Percentiles rank a stretch among this genome's conserved stretches.
Conservation (phyloP, 768 basidiomycete genomes). For the Russula vinacea region DNA sequence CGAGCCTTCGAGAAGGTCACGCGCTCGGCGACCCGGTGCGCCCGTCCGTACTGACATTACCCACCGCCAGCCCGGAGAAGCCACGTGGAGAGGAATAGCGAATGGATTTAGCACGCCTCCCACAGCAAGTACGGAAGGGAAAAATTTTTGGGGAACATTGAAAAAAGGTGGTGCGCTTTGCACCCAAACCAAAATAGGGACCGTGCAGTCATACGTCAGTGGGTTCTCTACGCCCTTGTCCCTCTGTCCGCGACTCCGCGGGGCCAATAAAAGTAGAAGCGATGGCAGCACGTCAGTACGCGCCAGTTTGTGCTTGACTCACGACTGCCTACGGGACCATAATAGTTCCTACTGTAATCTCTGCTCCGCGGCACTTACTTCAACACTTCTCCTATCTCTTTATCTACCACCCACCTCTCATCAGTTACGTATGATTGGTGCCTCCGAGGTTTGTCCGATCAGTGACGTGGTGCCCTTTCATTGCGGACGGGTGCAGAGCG, state of each 20-base stretch:
- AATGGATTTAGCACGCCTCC: not conserved
- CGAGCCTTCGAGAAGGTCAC: not conserved
- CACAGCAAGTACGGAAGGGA: too few species aligned
- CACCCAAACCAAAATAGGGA: not conserved
- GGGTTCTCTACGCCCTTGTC: not conserved
- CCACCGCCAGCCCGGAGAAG: not conserved
- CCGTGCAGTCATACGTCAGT: not conserved
- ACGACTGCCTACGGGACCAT: not conserved
- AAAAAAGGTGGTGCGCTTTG: not conserved
- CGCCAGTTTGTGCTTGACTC: not conserved
- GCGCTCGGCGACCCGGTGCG: not conserved
- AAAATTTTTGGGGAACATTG: not conserved
- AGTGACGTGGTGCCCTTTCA: slow-evolving; percentile 10
- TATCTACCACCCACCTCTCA: not conserved
- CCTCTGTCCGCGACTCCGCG: not conserved
- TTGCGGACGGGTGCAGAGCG: not conserved
- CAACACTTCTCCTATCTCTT: not conserved
- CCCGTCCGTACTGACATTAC: not conserved
- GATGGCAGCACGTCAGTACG: not conserved
- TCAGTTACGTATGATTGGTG: not conserved
- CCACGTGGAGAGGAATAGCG: not conserved
- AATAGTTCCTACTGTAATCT: not conserved
- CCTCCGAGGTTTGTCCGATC: not conserved
- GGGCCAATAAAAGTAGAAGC: not conserved
- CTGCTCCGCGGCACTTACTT: not conserved